Conservation (phyloP, 768 basidiomycete species). For the Multifurca ochricompacta region DNA sequence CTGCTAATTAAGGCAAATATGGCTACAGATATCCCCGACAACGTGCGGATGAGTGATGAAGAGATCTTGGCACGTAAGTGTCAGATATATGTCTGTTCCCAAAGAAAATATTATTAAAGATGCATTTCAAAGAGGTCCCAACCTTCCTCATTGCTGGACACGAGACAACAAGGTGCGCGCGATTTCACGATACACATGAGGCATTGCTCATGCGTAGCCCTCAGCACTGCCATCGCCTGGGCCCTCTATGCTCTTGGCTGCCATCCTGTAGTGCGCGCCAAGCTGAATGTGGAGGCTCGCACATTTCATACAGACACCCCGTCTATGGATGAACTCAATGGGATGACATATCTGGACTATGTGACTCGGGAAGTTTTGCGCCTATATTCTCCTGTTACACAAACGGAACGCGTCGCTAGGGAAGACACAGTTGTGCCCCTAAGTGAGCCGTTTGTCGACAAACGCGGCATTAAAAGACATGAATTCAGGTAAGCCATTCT, state of each 20-base stretch:
- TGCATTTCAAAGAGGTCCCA: conserved; percentile 40
- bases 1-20: conserved; percentile 58
- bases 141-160: conserved; percentile 56
- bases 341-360: conserved; percentile 55
- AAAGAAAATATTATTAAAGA: not conserved
- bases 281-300: conserved; percentile 52
- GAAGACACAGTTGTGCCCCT: conserved; percentile 19
- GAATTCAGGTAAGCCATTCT: conserved; percentile 16
- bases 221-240: conserved; percentile 44
- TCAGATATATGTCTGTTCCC: not conserved
- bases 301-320: conserved; percentile 47
- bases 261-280: conserved; percentile 40
- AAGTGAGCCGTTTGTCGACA: conserved; percentile 18
- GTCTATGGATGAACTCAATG: conserved; percentile 60
- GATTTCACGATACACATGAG: not conserved
- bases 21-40: conserved; percentile 47
- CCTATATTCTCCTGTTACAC: conserved; percentile 17
- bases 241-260: conserved; percentile 48
- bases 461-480: conserved; percentile 13
- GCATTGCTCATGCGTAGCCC: not conserved
- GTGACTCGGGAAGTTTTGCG: conserved; percentile 16
- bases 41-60: conserved; percentile 49
- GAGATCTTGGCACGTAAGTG: conserved; percentile 52
- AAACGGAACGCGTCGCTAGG: conserved; percentile 6
- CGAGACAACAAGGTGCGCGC: conserved; percentile 43